phyloP scores from a whole-genome alignment of 2,329 filamentous ascomycete genomes.

The Ilyonectria robusta region DNA sequence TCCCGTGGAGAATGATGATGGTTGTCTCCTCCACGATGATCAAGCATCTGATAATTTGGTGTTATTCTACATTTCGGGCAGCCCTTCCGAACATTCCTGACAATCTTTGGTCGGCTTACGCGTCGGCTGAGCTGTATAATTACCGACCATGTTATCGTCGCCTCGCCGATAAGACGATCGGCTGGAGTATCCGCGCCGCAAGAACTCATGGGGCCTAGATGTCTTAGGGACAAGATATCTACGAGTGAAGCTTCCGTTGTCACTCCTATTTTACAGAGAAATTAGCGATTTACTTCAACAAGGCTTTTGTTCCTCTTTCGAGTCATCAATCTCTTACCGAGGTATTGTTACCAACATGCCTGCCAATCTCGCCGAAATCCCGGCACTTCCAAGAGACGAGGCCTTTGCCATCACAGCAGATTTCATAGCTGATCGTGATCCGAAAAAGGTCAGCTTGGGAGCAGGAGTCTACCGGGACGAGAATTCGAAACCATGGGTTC shows the following conservation, averaged over 20 bases:
- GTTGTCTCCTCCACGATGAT: background rate
- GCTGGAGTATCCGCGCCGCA: background rate
- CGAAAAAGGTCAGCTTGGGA: slow-evolving; percentile 56
- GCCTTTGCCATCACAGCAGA: slow-evolving; percentile 11
- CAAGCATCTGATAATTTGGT: background rate
- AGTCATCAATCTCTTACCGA: background rate
- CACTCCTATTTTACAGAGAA: background rate
- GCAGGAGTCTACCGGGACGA: slow-evolving; percentile 88
- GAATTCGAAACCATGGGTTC: slow-evolving; percentile 90
- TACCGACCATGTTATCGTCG: background rate
- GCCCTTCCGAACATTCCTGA: background rate
- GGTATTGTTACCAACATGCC: background rate
- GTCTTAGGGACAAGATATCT: background rate
- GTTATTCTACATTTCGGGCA: background rate
- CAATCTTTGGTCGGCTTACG: background rate
- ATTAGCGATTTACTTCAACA: background rate
- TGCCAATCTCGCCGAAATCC: background rate
- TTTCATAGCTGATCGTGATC: slow-evolving; percentile 8
- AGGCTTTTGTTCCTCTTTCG: background rate
- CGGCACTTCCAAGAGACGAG: slow-evolving; percentile 9
- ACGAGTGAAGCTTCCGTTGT: too few species aligned
- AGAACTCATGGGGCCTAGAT: background rate
- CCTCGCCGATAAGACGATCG: background rate
- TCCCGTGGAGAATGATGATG: background rate
- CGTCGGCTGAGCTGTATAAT: background rate